Conservation (phyloP, 1,139 yeast genomes). For the Candida sp. region DNA sequence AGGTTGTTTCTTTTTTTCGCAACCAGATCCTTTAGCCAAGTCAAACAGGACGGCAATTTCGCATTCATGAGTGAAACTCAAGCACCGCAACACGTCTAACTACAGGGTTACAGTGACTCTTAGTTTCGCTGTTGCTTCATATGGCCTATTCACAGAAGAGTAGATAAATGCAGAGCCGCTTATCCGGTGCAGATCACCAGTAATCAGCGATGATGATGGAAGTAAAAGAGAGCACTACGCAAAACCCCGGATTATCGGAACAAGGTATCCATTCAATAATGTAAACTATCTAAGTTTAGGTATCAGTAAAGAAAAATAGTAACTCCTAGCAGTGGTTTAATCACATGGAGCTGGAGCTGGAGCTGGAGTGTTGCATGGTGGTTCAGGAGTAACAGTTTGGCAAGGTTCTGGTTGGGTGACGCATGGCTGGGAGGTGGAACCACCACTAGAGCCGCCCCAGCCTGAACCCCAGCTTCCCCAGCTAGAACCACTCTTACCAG, state of each 20-base stretch:
- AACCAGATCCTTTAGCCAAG: background rate
- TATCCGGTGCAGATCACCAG: background rate
- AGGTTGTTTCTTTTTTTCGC: background rate
- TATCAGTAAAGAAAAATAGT: background rate
- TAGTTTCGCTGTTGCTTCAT: no score
- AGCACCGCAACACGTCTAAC: background rate
- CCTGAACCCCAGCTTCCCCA: background rate
- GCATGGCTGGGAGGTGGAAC: background rate
- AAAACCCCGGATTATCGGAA: background rate
- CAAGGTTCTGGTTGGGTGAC: background rate
- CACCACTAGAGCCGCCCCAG: background rate
- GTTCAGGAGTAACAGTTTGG: background rate
- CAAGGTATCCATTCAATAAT: background rate
- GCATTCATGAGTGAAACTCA: slow-evolving; percentile 1
- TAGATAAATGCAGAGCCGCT: background rate
- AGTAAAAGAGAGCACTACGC: background rate
- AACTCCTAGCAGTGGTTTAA: background rate
- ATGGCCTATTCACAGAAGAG: background rate
- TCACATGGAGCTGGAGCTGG: background rate
- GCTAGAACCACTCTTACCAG: background rate
- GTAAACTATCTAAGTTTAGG: background rate
- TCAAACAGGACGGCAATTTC: background rate
- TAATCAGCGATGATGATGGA: background rate
- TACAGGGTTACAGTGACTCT: no score
- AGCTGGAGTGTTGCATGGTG: background rate